These are phyloP conservation scores for Lepiota venenata DNA, from an alignment of 768 basidiomycete species.

Conservation along the genomic window DNA sequence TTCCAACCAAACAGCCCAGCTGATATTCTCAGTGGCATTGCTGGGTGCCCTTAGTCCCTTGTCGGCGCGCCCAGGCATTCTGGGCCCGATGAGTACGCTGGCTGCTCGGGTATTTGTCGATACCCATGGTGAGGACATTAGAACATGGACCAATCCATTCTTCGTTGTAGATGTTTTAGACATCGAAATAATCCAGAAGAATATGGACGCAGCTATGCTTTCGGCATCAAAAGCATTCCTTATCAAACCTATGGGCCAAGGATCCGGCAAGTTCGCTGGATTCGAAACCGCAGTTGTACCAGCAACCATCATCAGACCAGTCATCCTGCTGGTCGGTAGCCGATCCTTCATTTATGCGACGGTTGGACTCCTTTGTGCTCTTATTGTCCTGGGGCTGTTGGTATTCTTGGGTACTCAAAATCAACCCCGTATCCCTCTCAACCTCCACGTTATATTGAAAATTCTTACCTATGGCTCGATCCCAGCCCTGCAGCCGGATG, in stretches of 20 bases:
- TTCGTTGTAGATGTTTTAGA: not conserved
- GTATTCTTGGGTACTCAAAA: not conserved
- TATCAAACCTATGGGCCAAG: not conserved
- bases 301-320: not conserved
- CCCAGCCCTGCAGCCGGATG: not conserved
- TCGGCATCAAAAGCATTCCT: slow-evolving; percentile 4
- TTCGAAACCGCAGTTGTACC: not conserved
- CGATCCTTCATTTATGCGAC: slow-evolving; percentile 1
- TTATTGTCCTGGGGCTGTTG: not conserved
- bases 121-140: not conserved
- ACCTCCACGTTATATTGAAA: not conserved
- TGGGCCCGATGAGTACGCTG: not conserved
- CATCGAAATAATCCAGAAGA: not conserved
- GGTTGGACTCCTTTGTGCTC: not conserved
- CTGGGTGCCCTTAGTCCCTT: slow-evolving; percentile 1
- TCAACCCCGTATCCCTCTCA: not conserved
- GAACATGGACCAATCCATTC: not conserved
- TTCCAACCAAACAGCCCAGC: not conserved
- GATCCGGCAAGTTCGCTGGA: not conserved
- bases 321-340: slow-evolving; percentile 1
- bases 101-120: slow-evolving; percentile 1
- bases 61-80: not conserved
- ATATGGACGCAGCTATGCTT: not conserved
- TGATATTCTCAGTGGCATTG: slow-evolving; percentile 1
- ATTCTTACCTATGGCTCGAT: slow-evolving; percentile 1